Evolutionary conservation across 805 yeast genomes (phyloP), one percentile per base, ranked within the genome.

Genomic region (Metschnikowia proteae): DNA sequence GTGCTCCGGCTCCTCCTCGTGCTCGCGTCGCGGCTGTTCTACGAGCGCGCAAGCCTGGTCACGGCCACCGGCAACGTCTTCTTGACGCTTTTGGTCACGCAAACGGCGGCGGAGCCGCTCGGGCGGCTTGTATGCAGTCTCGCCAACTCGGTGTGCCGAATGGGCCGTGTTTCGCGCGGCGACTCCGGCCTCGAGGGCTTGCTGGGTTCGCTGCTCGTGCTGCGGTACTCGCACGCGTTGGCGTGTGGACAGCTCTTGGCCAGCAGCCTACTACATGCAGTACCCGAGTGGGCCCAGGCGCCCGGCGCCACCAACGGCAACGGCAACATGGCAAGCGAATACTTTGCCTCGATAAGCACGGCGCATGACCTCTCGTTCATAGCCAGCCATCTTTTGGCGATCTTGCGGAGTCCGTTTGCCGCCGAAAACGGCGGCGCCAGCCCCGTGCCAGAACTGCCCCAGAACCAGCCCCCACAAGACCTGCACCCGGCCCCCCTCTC

Each of bases 91-190:
- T 65, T 83, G 44, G 83, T 78, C 37, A 67, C 78, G 10, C 68
- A 71, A 4, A 66, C 73, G 37, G 84, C 80, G 5, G 79, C 71
- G 60, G 65, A 70, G 43, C 79, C 75, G 53, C 63, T 73, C 30
- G 62, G 75, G 43, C 77, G 80, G 25, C 72, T 79, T 48, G 76
- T 86, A 2, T 84, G 90, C 55, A 87, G 96, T 3, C 67, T 89
- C 13, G 59, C 88, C 8, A 92, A 91, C 63, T 61, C 79, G 4
- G 67, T 77, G 1, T 79, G 86, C 54, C 70, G 88, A 30, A 70
- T 81, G 11, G 74, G 81, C 2, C 52, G 66, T 38, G 57, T 63
- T 10, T 55, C 70, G 7, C 53, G 65, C 0, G 68, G 64, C 6
- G 78, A 77, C n/a, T 76, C 73, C 41, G 82, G 80, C 2, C 55